Percentiles rank a stretch among this genome's conserved stretches.
Evolutionary conservation across 2,329 filamentous ascomycete genomes (phyloP).

Genomic region (Allantophomopsis lycopodina): DNA sequence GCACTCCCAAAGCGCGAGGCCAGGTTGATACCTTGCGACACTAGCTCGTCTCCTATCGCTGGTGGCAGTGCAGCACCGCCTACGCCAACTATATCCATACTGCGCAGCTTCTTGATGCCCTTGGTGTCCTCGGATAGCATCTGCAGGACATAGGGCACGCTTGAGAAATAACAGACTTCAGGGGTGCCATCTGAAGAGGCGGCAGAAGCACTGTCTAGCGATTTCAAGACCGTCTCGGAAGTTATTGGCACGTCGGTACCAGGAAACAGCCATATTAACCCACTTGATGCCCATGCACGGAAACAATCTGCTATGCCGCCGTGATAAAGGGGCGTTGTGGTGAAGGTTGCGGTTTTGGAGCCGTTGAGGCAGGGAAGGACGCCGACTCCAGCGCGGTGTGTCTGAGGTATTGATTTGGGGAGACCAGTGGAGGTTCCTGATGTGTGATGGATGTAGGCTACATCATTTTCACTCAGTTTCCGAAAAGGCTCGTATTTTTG

Average conservation of each 20-base stretch:
- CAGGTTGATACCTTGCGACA: conserved; percentile 35
- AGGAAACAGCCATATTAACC: conserved; percentile 49
- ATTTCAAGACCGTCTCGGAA: conserved; percentile 32
- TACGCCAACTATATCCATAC: conserved; percentile 48
- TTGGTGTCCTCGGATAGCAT: conserved; percentile 29
- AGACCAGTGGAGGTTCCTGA: conserved; percentile 51
- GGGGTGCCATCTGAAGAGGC: conserved; percentile 6
- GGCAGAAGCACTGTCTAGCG: conserved; percentile 24
- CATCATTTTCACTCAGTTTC: conserved; percentile 13
- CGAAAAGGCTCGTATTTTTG: neutral
- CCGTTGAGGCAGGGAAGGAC: conserved; percentile 33
- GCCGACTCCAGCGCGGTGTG: conserved; percentile 37
- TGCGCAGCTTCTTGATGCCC: conserved; percentile 27
- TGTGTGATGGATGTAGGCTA: conserved; percentile 47
- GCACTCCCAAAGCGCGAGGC: conserved; percentile 51
- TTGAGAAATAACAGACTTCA: conserved; percentile 43
- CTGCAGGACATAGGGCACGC: conserved; percentile 43
- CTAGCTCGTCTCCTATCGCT: conserved; percentile 36
- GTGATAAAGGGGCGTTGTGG: conserved; percentile 52
- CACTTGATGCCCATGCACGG: conserved; percentile 44
- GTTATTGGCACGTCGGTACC: conserved; percentile 41
- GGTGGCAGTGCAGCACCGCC: conserved; percentile 44
- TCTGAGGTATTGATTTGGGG: conserved; percentile 48
- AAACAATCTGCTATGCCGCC: conserved; percentile 51
- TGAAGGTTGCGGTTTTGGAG: conserved; percentile 35